Evolutionary conservation across 2,329 filamentous ascomycete genomes (phyloP).

Genomic region (Aspergillus aculeatinus): DNA sequence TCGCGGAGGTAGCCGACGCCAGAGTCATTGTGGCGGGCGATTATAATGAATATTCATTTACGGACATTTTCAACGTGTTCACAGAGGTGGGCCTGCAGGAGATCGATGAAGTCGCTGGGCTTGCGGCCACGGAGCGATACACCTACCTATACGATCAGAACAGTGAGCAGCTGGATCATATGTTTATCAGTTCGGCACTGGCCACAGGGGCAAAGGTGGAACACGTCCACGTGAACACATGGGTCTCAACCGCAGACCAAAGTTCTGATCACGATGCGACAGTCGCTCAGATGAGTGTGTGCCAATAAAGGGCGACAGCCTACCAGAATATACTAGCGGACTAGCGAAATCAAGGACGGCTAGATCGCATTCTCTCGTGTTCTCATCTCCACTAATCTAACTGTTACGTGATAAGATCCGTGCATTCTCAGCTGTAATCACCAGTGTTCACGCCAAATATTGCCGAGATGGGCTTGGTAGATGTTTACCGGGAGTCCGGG

Average conservation of each 20-base stretch:
- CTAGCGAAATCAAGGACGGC: background rate
- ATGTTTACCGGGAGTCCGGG: background rate
- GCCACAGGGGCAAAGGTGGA: conserved; percentile 47
- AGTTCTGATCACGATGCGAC: conserved; percentile 70
- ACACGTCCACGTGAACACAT: conserved; percentile 71
- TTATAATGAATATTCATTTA: conserved; percentile 71
- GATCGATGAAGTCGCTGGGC: conserved; percentile 59
- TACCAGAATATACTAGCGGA: background rate
- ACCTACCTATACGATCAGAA: conserved; percentile 71
- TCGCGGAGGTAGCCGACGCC: conserved; percentile 56
- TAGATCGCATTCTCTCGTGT: background rate
- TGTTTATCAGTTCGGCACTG: conserved; percentile 61
- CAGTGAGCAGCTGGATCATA: conserved; percentile 68
- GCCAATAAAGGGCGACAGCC: conserved; percentile 25
- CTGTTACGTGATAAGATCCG: background rate
- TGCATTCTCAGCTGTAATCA: background rate
- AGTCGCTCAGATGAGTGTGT: conserved; percentile 63
- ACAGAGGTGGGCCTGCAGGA: conserved; percentile 58
- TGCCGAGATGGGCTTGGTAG: background rate
- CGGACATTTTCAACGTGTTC: conserved; percentile 59
- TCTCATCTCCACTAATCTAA: background rate
- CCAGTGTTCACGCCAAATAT: background rate
- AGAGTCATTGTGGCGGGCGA: conserved; percentile 64
- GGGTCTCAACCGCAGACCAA: conserved; percentile 57
- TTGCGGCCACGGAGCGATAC: conserved; percentile 61